These are phyloP conservation scores for Fraxinus floribunda DNA, from an alignment of 305 asterid genomes.

Conservation along the genomic window DNA sequence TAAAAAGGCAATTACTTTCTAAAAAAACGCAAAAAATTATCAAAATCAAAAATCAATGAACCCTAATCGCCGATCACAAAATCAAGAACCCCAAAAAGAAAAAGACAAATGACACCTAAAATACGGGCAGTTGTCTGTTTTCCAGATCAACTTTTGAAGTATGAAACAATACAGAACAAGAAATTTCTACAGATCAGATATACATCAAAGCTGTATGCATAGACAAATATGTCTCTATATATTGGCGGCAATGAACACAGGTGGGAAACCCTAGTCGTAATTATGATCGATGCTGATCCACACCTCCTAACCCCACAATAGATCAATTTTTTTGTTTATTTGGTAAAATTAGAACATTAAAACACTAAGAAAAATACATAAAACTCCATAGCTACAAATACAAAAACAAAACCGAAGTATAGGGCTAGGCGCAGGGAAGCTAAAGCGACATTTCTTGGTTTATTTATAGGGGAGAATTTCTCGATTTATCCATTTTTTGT, in stretches of 20 bases:
- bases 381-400: conserved; percentile 34
- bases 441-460: conserved; percentile 21
- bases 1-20: conserved; percentile 11
- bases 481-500: conserved; percentile 6
- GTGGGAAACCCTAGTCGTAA: conserved; percentile 61
- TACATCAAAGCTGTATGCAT: conserved; percentile 20
- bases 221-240: conserved; percentile 23
- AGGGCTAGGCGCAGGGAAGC: conserved; percentile 72
- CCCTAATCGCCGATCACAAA: conserved; percentile 34
- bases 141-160: conserved; percentile 7
- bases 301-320: conserved; percentile 60
- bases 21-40: conserved; percentile 21
- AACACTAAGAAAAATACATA: conserved; percentile 20
- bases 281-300: conserved; percentile 46
- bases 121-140: not conserved
- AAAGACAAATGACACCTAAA: conserved; percentile 13
- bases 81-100: not conserved
- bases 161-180: conserved; percentile 19
- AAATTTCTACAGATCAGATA: conserved; percentile 32
- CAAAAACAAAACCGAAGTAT: conserved; percentile 40
- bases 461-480: conserved; percentile 24
- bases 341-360: conserved; percentile 19
- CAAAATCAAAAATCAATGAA: conserved; percentile 27
- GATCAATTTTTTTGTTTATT: conserved; percentile 35
- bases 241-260: conserved; percentile 54